phyloP scores from a whole-genome alignment of 495 filamentous ascomycete genomes.

The Penicillium bialowiezense region DNA sequence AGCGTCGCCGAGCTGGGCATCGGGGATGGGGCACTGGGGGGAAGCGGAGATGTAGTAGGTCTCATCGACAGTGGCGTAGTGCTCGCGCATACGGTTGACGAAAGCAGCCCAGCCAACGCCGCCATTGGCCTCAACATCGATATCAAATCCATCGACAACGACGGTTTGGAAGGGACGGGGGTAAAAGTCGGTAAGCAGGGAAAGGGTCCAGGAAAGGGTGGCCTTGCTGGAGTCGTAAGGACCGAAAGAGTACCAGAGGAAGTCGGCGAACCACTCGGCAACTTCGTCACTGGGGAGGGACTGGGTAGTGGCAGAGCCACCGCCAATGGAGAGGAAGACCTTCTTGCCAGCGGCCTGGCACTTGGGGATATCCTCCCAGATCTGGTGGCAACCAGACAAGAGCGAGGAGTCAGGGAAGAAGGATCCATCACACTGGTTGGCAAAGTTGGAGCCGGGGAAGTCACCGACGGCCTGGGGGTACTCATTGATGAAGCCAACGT shows the following conservation, averaged over 20 bases:
- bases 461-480: conserved; percentile 57
- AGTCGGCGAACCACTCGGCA: conserved; percentile 52
- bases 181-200: neutral
- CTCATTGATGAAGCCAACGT: conserved; percentile 61
- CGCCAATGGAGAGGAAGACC: conserved; percentile 65
- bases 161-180: conserved; percentile 61
- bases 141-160: conserved; percentile 69
- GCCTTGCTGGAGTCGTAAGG: conserved; percentile 24
- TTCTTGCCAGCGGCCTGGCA: conserved; percentile 67
- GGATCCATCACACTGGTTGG: conserved; percentile 58
- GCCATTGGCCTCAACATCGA: conserved; percentile 58
- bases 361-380: conserved; percentile 56
- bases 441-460: conserved; percentile 62
- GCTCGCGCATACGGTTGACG: conserved; percentile 49
- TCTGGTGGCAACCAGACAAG: conserved; percentile 50
- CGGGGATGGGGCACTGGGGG: conserved; percentile 62
- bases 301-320: conserved; percentile 42
- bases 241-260: conserved; percentile 64
- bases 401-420: conserved; percentile 37
- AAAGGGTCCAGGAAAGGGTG: neutral
- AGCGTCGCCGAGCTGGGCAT: conserved; percentile 51
- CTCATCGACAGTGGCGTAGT: conserved; percentile 45
- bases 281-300: conserved; percentile 28
- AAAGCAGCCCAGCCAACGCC: conserved; percentile 40
- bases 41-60: conserved; percentile 62